Evolutionary conservation across 371 early-diverging fungal species (phyloP).

Genomic region (Mucor circinelloides): DNA sequence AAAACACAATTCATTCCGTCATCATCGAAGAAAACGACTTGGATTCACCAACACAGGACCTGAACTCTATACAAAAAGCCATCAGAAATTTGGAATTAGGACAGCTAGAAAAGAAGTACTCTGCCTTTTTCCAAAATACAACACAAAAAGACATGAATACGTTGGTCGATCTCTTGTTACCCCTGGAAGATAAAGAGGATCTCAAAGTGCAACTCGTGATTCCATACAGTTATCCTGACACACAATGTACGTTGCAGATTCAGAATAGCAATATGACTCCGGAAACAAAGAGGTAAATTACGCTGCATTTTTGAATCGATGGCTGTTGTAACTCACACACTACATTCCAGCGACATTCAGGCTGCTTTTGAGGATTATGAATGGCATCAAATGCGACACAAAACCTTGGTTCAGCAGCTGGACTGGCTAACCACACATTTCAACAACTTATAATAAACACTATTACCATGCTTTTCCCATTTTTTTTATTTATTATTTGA

Average conservation of each 20-base stretch:
- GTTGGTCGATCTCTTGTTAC: slow-evolving; percentile 26
- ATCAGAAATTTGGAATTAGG: slow-evolving; percentile 45
- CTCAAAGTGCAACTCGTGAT: slow-evolving; percentile 35
- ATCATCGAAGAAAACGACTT: slow-evolving; percentile 9
- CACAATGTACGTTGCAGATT: slow-evolving; percentile 39
- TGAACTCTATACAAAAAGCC: slow-evolving; percentile 38
- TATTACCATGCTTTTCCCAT: no score
- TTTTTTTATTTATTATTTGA: neutral
- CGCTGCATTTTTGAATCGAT: neutral
- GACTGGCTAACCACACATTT: slow-evolving; percentile 43
- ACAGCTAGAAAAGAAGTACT: slow-evolving; percentile 42
- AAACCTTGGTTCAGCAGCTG: slow-evolving; percentile 47
- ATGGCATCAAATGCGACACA: slow-evolving; percentile 44
- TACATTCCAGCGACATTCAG: slow-evolving; percentile 27
- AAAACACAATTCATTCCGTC: slow-evolving; percentile 9
- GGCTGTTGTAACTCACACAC: neutral
- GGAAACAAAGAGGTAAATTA: slow-evolving; percentile 28
- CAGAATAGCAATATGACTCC: slow-evolving; percentile 26
- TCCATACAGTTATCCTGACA: slow-evolving; percentile 41
- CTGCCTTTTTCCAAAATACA: slow-evolving; percentile 23
- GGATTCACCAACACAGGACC: slow-evolving; percentile 8
- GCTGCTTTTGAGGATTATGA: slow-evolving; percentile 39
- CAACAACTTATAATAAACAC: slow-evolving; percentile 4
- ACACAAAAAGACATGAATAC: slow-evolving; percentile 21
- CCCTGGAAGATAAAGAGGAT: slow-evolving; percentile 21